Base-by-base conservation (phyloP, 371 early-diverging fungal genomes). In the Lichtheimia ornata region DNA sequence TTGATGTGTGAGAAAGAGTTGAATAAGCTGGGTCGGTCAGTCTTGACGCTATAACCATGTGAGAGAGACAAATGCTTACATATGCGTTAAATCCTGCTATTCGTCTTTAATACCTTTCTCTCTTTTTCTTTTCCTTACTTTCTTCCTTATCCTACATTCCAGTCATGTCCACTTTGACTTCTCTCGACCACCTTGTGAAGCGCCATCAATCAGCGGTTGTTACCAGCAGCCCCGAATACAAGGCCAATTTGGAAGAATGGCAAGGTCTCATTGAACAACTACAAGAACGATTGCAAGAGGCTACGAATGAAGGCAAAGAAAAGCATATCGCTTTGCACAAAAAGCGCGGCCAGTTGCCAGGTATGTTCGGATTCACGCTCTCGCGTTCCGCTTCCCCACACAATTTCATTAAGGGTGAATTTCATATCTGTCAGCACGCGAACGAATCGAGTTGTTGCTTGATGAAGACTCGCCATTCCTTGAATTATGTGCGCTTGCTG, bases 401-500 rank as follows among this genome's bases (percentile, higher is more conserved):
- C 5, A 47, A 35, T 35, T 22, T 13, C 22, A 18, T 15, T 43
- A 9, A 3, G 17, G 17, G 25, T 5, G 15, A 17, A 27, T 17
- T 45, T 35, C 22, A 63, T 47, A 25, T 43, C 50, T 42, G 52
- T 54, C 57, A 86, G 88, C 88, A 15, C 82, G 88, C 42, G 87
- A 88, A 50, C 84, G 91, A 44, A 63, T 91, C 12, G 85, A 89
- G n/a, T 66, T 90, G 5, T 49, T 90, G 3, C 72, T 91, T 7
- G 91, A 91, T 63, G 84, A 85, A 54, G 90, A 88, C 58, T 85
- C 87, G 3, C 91, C 91, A n/a, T 90, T 88, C 60, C 70, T 91
- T 44, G 91, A 91, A 63, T 70, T 91, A 47, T 83, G 87, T 50
- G 81, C 88, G 5, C 70, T 91, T 17, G 89, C 89, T 30, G 91